Base-by-base conservation (phyloP, 345 rosid species). In the Hevea brasiliensis region DNA sequence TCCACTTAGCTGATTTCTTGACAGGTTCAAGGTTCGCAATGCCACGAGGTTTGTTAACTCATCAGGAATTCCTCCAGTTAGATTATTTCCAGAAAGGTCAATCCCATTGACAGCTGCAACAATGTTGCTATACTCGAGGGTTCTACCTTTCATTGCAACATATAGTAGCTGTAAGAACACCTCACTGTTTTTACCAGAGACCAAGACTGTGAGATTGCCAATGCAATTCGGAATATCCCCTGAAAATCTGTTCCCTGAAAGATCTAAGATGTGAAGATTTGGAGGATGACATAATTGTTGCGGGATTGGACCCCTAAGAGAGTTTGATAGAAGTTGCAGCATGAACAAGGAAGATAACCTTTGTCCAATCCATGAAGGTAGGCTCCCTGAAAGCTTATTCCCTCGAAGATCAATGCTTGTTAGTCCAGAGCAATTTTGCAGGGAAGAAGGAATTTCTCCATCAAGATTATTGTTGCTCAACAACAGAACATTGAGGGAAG, bases 391-490 rank as follows among this genome's bases (percentile, higher is more conserved):
- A 11, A 89, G 57, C 70, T 73, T 80, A 66, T 89, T 87, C 40
- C 79, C 81, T 72, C 87, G 84, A 18, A 87, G 88, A 77, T 87
- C 89, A 20, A 86, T 63, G 71, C 80, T 84, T 4, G 83, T 79
- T 59, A 89, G 66, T 26, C 87, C 86, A 0, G 85, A 64, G 80
- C 89, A 82, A 8, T 89, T 87, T 63, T 77, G 82, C 67, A 84
- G 84, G 8, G 81, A 75, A 44, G 81, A 74, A 18, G 89, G 85
- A 73, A 89, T 78, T 62, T 67, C 72, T 59, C 91, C 89, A 55
- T 57, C 58, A 44, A 85, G 74, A 18, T 80, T 67, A 40, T 87
- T 89, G 70, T 82, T 71, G 76, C 71, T 12, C 21, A 67, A 14
- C 27, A 82, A 81, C 56, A 89, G 70, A 84, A 83, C 5, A n/a